phyloP scores from a whole-genome alignment of 169 alveolate genomes.

The Eimeria maxima region DNA sequence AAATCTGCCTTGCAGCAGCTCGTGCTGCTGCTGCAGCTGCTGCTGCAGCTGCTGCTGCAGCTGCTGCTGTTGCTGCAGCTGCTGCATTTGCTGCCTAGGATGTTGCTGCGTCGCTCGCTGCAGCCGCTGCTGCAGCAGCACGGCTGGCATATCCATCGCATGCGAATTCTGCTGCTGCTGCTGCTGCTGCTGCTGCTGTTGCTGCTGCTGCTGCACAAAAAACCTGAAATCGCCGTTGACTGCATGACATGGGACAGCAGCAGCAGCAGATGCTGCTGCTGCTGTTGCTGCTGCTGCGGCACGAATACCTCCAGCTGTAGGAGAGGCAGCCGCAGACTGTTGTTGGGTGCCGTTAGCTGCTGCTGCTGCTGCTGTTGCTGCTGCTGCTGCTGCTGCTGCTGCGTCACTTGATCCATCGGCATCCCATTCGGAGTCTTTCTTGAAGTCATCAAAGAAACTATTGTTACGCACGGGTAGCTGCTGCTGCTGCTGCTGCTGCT shows the following conservation, averaged over 20 bases:
- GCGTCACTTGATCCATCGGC: slow-evolving; percentile 13
- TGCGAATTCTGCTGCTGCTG: slow-evolving; percentile 41
- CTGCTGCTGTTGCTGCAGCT: slow-evolving; percentile 8
- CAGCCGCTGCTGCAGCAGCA: slow-evolving; percentile 44
- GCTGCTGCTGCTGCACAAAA: slow-evolving; percentile 49
- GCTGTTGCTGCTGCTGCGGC: slow-evolving; percentile 29
- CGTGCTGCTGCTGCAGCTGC: slow-evolving; percentile 36
- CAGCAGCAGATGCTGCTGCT: slow-evolving; percentile 5
- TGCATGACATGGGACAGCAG: slow-evolving; percentile 26
- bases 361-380: slow-evolving; percentile 58
- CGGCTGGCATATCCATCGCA: neutral
- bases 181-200: slow-evolving; percentile 36
- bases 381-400: slow-evolving; percentile 57
- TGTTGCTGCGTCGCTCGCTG: slow-evolving; percentile 15
- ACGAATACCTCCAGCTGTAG: neutral
- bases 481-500: neutral
- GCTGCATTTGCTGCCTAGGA: slow-evolving; percentile 1
- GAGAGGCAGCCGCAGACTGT: slow-evolving; percentile 33
- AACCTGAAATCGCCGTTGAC: slow-evolving; percentile 12
- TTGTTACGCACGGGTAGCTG: neutral
- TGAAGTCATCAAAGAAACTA: neutral
- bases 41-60: neutral
- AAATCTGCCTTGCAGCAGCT: slow-evolving; percentile 45
- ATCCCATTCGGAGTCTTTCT: slow-evolving; percentile 39
- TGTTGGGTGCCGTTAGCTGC: slow-evolving; percentile 23